Evolutionary conservation across 495 filamentous ascomycete species (phyloP), one percentile per base, ranked within the genome.

Genomic region (Margaritispora aquatica): DNA sequence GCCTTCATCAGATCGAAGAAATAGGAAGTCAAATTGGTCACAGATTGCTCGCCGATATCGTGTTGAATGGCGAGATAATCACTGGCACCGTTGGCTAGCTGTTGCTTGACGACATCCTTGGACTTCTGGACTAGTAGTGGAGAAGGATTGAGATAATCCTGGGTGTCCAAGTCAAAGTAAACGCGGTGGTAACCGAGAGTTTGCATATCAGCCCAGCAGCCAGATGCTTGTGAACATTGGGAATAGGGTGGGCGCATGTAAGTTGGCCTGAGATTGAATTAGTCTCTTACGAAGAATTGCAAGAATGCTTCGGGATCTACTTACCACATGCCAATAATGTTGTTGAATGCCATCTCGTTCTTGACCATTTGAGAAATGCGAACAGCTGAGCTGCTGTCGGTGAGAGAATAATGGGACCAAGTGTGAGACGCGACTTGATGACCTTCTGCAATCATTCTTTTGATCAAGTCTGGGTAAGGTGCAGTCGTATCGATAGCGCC

Each of bases 81-180:
- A 34, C 9, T n/a, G 21, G 7, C 68, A 47, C 77, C 77, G 1
- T 72, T 74, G 11, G 70, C 66, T n/a, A 71, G 73, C 24, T 22
- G n/a, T 5, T 77, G 71, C 57, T 84, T 78, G 66, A 86, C 88
- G 57, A 84, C 86, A 64, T 89, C 79, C 71, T 90, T 90, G 60
- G 86, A 84, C 11, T 71, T 77, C 60, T 90, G 86, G 58, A 92
- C 90, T 58, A 75, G 57, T 0, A 66, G 63, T 0, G 84, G 75
- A 23, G 72, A 72, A 58, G 83, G 82, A 52, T 93, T 80, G 26
- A 85, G 75, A 62, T 88, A 95, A 60, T 92, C 89, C 17, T 86
- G 82, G 0, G 90, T 95, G 70, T 95, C 89, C 24, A 95, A 75
- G 59, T 93, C 82, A 90, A 68, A 83, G 87, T 29, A 86, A 85